Evolutionary conservation across 768 basidiomycete species (phyloP), one percentile per base, ranked within the genome.

Genomic region (Phaffia tasmanica): DNA sequence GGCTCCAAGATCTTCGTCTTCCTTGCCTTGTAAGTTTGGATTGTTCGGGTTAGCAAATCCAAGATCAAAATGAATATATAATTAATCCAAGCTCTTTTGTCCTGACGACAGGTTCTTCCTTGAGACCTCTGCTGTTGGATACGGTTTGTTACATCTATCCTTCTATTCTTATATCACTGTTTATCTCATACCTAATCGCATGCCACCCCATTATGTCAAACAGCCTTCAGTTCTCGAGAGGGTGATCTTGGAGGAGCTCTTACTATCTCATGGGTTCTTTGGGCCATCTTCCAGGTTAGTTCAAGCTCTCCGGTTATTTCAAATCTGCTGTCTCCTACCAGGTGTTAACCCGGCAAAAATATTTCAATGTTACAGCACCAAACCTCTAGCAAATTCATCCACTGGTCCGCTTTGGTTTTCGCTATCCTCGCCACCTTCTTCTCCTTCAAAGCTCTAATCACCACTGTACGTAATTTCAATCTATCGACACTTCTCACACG

Each of bases 1-100:
- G 90, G 89, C 85, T 93, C 90, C 75, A 92, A 94, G 74, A 85
- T 94, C 74, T 90, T 93, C 71, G 94, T 92, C 67, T 94, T 97
- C 84, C 84, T 97, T 47, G 88, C 83, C 23, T 50, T 68, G 8
- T 54, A 54, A 23, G 53, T 16, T 5, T 9, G 23, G n/a, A 4
- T 42, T 42, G 5, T 23, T 16, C 15, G n/a, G 15, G 9, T 54
- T 51, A 79, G 94, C 84, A 88, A 42, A 4, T 42, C 35, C 11
- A 42, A 5, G 35, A 42, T 42, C 35, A 42, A 42, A 42, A n/a
- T n/a, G n/a, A n/a, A n/a, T n/a, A n/a, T n/a, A n/a, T 11, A 11
- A 4, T 42, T 11, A 42, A 42, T 42, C 35, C 11, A 4, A 5
- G 11, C 35, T 42, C 35, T 42, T 11, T 42, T 42, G 35, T 42